Evolutionary conservation across 176 grass and related monocot species (phyloP).

Genomic region (Tuctoria greenei): DNA sequence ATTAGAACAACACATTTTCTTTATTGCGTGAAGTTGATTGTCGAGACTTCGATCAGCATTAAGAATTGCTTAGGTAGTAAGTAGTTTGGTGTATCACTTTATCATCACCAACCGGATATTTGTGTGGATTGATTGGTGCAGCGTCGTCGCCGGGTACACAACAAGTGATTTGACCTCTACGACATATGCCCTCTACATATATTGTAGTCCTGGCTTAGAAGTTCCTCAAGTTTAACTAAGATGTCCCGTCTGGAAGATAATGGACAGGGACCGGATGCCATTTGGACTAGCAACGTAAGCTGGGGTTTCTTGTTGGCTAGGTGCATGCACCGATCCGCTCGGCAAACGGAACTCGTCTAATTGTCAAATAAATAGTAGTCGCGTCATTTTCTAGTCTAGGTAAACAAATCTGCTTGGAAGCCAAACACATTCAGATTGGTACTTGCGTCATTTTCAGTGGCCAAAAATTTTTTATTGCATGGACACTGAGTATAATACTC

Average conservation of each 20-base stretch:
- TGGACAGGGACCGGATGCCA: conserved; percentile 45
- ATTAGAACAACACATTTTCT: background rate
- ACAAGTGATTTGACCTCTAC: conserved; percentile 23
- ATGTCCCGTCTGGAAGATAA: conserved; percentile 47
- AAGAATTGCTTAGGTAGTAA: background rate
- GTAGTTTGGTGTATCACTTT: background rate
- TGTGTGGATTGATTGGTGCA: conserved; percentile 23
- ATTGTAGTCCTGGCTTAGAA: conserved; percentile 36
- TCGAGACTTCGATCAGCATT: background rate
- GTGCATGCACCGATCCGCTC: background rate
- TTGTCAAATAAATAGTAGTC: background rate
- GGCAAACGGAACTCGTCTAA: background rate
- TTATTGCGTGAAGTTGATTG: background rate
- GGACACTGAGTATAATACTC: background rate
- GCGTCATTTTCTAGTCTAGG: background rate
- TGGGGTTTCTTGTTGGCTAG: background rate
- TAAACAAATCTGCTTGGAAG: background rate
- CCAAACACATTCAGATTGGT: no score
- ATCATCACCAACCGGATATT: background rate
- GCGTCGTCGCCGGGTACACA: background rate
- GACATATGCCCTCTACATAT: conserved; percentile 1
- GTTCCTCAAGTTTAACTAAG: conserved; percentile 20
- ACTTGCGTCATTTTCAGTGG: no score
- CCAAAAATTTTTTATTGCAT: background rate
- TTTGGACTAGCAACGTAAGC: background rate